A percentile compares a stretch with the other conserved stretches of the same genome.
phyloP scores from a whole-genome alignment of 495 filamentous ascomycete genomes.

The Podospora pseudocomata region DNA sequence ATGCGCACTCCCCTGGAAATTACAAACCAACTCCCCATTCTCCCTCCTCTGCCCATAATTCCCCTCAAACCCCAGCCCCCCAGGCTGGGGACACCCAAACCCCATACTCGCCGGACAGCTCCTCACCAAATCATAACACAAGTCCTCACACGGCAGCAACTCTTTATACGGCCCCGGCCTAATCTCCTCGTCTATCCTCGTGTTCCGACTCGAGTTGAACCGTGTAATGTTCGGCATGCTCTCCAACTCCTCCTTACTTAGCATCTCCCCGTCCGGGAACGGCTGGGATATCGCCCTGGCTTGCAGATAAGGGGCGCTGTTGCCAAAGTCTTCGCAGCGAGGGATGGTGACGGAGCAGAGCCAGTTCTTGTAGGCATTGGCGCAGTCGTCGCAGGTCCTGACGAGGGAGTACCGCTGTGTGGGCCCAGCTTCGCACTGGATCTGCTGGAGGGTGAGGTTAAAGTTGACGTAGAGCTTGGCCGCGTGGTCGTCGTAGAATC shows the following conservation, averaged over 20 bases:
- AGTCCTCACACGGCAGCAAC: conserved; percentile 74
- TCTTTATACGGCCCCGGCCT: conserved; percentile 91
- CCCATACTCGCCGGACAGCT: conserved; percentile 75
- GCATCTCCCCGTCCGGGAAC: conserved; percentile 63
- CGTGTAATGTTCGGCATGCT: conserved; percentile 20
- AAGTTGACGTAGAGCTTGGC: conserved; percentile 66
- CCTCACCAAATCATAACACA: conserved; percentile 79
- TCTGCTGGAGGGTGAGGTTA: conserved; percentile 70
- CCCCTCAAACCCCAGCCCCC: conserved; percentile 49
- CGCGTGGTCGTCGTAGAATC: conserved; percentile 68
- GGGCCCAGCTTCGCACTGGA: conserved; percentile 73
- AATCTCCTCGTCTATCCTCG: conserved; percentile 65
- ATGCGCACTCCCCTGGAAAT: conserved; percentile 46
- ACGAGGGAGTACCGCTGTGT: conserved; percentile 73
- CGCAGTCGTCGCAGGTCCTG: conserved; percentile 71
- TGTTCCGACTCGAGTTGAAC: conserved; percentile 60
- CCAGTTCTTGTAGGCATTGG: conserved; percentile 81
- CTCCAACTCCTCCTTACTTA: conserved; percentile 32
- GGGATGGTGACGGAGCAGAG: conserved; percentile 91
- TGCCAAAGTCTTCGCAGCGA: conserved; percentile 78
- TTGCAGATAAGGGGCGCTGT: conserved; percentile 51
- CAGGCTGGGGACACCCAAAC: conserved; percentile 69
- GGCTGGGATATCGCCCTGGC: conserved; percentile 62
- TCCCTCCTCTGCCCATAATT: conserved; percentile 59
- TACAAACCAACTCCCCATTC: conserved; percentile 37